Percentiles rank a stretch among this genome's conserved stretches.
Conservation (phyloP, 352 stramenopile species). For the Phytopythium chamaehyphon region DNA sequence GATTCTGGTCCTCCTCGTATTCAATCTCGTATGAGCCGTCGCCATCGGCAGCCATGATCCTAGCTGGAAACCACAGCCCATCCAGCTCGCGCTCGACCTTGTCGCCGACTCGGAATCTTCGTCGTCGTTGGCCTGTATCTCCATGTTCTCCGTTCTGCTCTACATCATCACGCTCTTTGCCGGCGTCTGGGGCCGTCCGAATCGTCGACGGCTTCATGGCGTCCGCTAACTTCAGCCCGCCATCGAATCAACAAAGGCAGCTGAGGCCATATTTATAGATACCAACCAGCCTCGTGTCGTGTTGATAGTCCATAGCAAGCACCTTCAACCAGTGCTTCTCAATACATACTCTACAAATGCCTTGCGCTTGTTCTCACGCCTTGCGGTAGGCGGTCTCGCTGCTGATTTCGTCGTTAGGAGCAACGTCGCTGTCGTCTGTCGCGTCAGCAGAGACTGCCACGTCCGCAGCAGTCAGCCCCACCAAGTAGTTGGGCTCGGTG, state of each 20-base stretch:
- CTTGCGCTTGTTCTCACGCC: background rate
- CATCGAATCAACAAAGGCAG: background rate
- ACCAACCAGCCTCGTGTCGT: background rate
- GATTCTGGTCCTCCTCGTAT: constrained; percentile 79
- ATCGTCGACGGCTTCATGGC: constrained; percentile 8
- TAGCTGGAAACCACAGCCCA: constrained; percentile 71
- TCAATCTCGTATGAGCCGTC: constrained; percentile 65
- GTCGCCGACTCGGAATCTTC: constrained; percentile 29
- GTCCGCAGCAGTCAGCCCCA: constrained; percentile 4
- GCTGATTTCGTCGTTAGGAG: constrained; percentile 14
- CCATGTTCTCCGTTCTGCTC: constrained; percentile 10
- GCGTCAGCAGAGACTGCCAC: constrained; percentile 20
- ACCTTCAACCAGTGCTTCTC: too few relatives aligned
- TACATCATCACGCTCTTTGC: constrained; percentile 11
- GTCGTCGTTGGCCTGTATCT: constrained; percentile 12
- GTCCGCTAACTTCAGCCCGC: background rate
- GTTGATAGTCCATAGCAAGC: too few relatives aligned
- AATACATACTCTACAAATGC: too few relatives aligned
- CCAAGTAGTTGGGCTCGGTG: constrained; percentile 1
- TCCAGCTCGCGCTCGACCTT: constrained; percentile 72
- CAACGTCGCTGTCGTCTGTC: constrained; percentile 22
- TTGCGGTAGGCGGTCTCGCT: constrained; percentile 7
- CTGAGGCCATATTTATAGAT: constrained; percentile 5
- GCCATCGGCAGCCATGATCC: constrained; percentile 41
- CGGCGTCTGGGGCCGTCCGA: constrained; percentile 12